These are phyloP conservation scores for Colletotrichum zoysiae DNA, from an alignment of 2,329 filamentous ascomycete genomes.

Conservation along the genomic window DNA sequence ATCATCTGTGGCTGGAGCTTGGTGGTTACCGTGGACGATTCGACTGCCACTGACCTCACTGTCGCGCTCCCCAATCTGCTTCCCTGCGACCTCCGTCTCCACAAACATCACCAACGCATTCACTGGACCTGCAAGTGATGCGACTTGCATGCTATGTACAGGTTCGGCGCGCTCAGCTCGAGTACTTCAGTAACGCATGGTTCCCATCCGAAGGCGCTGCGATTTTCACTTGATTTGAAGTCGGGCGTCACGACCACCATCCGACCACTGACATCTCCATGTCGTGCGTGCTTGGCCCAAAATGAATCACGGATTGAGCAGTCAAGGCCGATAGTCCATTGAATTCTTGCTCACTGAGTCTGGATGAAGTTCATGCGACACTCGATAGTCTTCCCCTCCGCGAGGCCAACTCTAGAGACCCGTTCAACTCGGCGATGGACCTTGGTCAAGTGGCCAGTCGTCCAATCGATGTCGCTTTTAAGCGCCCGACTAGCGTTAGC, in stretches of 20 bases:
- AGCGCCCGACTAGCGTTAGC: slow-evolving; percentile 43
- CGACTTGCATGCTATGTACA: slow-evolving; percentile 1
- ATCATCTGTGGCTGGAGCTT: slow-evolving; percentile 12
- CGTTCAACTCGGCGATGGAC: slow-evolving; percentile 5
- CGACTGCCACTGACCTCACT: not conserved
- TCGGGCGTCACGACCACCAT: not conserved
- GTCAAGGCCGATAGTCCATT: slow-evolving; percentile 25
- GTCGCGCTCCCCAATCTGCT: not conserved
- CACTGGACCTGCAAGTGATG: slow-evolving; percentile 11
- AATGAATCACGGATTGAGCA: slow-evolving; percentile 19
- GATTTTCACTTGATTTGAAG: not conserved
- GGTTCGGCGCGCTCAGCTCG: not conserved
- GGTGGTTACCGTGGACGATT: not conserved
- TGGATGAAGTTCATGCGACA: slow-evolving; percentile 23
- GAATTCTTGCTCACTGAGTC: slow-evolving; percentile 17
- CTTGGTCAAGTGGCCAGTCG: slow-evolving; percentile 28
- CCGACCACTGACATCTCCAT: slow-evolving; percentile 3
- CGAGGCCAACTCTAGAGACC: slow-evolving; percentile 32
- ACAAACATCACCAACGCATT: slow-evolving; percentile 12
- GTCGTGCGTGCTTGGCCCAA: not conserved
- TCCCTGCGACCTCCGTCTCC: not conserved
- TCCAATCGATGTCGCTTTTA: slow-evolving; percentile 42
- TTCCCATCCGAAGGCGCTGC: not conserved
- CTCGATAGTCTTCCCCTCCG: slow-evolving; percentile 33
- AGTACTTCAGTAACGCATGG: not conserved